Percentiles rank a stretch among this genome's conserved stretches.
Evolutionary conservation across 2,329 filamentous ascomycete genomes (phyloP).

Genomic region (Aurifilum marmelostoma): DNA sequence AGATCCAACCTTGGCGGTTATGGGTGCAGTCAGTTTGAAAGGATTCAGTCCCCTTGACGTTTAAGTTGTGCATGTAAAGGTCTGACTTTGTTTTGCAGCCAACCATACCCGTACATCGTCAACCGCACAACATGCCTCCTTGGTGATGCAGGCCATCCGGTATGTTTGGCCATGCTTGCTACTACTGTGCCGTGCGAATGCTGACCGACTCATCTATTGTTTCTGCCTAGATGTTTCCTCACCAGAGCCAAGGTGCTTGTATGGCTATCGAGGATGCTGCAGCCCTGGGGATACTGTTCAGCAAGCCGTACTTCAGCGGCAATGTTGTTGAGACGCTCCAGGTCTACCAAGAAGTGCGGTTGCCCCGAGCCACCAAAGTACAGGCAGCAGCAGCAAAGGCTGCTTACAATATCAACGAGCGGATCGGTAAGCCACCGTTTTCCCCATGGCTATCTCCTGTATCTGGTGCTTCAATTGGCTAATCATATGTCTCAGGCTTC

Average conservation of each 20-base stretch:
- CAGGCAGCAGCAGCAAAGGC: constrained; percentile 62
- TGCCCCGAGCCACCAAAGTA: constrained; percentile 59
- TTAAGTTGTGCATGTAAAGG: background rate
- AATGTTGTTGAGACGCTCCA: constrained; percentile 51
- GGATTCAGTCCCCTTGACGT: background rate
- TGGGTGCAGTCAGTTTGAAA: constrained; percentile 55
- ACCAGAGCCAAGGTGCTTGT: constrained; percentile 71
- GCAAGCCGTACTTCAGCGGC: constrained; percentile 48
- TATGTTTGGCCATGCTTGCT: constrained; percentile 36
- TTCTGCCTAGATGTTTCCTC: constrained; percentile 62
- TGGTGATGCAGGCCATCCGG: constrained; percentile 69
- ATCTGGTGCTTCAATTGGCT: background rate
- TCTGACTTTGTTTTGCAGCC: constrained; percentile 33
- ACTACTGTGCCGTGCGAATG: background rate
- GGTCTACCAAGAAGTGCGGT: constrained; percentile 56
- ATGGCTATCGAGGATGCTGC: constrained; percentile 71
- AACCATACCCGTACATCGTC: constrained; percentile 61
- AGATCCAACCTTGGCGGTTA: constrained; percentile 68
- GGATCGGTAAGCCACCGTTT: constrained; percentile 50
- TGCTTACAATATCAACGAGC: constrained; percentile 64
- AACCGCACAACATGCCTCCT: constrained; percentile 59
- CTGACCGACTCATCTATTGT: constrained; percentile 5
- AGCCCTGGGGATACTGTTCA: constrained; percentile 65
- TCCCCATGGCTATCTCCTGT: background rate
- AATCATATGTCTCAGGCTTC: constrained; percentile 50